Evolutionary conservation across 148 eudicot species (phyloP).

Genomic region (Rhododendron simsii): DNA sequence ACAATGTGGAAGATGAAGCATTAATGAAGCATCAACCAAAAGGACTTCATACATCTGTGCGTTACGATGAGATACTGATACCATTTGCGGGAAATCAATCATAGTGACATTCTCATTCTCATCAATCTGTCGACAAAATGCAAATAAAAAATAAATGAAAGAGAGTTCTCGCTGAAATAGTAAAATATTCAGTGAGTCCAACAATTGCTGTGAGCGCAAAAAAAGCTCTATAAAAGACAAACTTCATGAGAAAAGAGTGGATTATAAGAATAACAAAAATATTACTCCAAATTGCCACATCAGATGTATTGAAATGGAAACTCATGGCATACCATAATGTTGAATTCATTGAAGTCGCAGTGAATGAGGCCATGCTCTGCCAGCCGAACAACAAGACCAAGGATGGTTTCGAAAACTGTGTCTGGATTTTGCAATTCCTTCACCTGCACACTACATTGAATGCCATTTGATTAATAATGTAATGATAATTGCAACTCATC

Average conservation of each 20-base stretch:
- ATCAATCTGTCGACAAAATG: conserved; percentile 54
- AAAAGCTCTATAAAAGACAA: not conserved
- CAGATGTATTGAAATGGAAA: not conserved
- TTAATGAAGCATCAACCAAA: not conserved
- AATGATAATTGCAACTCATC: not conserved
- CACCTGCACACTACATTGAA: conserved; percentile 73
- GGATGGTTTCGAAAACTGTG: conserved; percentile 62
- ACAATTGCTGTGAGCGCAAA: not conserved
- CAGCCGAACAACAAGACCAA: conserved; percentile 65
- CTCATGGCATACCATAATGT: conserved; percentile 63
- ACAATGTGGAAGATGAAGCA: not conserved
- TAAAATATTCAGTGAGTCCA: not conserved
- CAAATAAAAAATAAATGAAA: not conserved
- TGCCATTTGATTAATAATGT: conserved; percentile 1
- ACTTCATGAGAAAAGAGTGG: not conserved
- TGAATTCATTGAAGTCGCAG: conserved; percentile 95
- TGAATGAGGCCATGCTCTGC: conserved; percentile 99
- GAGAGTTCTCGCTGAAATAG: not conserved
- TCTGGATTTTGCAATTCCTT: conserved; percentile 85
- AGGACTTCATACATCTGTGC: conserved; percentile 70
- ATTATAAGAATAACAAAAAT: not conserved
- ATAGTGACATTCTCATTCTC: conserved; percentile 88
- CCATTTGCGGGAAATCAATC: conserved; percentile 99
- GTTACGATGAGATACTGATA: conserved; percentile 85
- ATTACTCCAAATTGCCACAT: not conserved